A percentile compares a stretch with the other conserved stretches of the same genome.
Evolutionary conservation across 345 rosid genomes (phyloP).

Genomic region (Hirschfeldia incana): DNA sequence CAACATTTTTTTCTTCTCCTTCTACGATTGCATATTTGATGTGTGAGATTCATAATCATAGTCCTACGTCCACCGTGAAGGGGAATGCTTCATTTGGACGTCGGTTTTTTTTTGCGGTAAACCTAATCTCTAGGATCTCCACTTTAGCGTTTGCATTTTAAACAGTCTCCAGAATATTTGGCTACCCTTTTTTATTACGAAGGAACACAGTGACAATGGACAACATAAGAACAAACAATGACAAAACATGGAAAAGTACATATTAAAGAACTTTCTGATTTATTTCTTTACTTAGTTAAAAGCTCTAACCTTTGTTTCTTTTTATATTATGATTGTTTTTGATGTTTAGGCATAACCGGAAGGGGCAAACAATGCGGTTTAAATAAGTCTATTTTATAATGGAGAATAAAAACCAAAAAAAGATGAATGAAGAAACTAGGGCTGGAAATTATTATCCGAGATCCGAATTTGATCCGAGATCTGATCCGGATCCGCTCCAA

Average conservation of each 20-base stretch:
- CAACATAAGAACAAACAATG: neutral
- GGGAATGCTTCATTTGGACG: neutral
- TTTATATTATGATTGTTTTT: neutral
- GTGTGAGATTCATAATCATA: neutral
- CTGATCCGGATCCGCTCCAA: no score
- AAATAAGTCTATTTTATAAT: neutral
- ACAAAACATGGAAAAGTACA: neutral
- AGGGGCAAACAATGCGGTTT: conserved; percentile 2
- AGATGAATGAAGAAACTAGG: neutral
- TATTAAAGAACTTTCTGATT: neutral
- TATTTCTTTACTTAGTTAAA: neutral
- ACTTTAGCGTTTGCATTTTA: neutral
- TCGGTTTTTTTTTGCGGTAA: neutral
- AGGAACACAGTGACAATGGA: neutral
- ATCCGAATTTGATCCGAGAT: no score
- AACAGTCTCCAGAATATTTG: neutral
- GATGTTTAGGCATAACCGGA: conserved; percentile 9
- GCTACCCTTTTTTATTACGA: neutral
- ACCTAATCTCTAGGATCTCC: neutral
- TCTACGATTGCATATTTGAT: neutral
- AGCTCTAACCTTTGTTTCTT: neutral
- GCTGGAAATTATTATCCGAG: no score
- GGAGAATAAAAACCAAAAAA: neutral
- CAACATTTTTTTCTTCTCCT: neutral
- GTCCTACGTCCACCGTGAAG: neutral